A percentile compares a stretch with the other conserved stretches of the same genome.
Evolutionary conservation across 371 early-diverging fungal species (phyloP).

Genomic region (Mucor racemosus): DNA sequence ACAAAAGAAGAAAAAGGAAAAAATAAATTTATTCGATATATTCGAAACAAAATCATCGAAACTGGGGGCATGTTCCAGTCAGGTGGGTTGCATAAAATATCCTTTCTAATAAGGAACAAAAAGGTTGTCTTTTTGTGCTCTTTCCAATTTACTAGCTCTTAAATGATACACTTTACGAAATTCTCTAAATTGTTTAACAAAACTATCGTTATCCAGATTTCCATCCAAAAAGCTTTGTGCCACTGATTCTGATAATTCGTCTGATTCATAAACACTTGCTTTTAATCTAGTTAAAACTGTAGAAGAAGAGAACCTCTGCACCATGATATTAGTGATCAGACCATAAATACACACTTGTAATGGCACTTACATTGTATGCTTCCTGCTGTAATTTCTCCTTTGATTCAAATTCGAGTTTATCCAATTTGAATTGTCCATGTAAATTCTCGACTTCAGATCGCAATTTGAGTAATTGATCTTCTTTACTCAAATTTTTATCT

Average conservation of each 20-base stretch:
- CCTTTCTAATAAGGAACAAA: slow-evolving; percentile 24
- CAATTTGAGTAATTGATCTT: slow-evolving; percentile 49
- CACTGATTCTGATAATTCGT: slow-evolving; percentile 65
- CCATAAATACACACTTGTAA: no score
- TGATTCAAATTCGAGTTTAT: slow-evolving; percentile 48
- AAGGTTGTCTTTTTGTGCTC: slow-evolving; percentile 48
- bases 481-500: slow-evolving; percentile 58
- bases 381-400: slow-evolving; percentile 61
- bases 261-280: slow-evolving; percentile 62
- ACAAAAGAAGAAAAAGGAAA: neutral
- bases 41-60: neutral
- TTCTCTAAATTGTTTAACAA: slow-evolving; percentile 65
- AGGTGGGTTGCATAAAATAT: slow-evolving; percentile 22
- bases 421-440: slow-evolving; percentile 39
- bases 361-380: slow-evolving; percentile 55
- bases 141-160: slow-evolving; percentile 63
- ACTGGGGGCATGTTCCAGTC: slow-evolving; percentile 10
- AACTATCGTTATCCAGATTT: slow-evolving; percentile 59
- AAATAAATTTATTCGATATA: neutral
- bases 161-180: slow-evolving; percentile 67
- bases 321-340: neutral
- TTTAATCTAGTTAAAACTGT: slow-evolving; percentile 60
- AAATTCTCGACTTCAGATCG: slow-evolving; percentile 46
- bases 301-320: slow-evolving; percentile 62
- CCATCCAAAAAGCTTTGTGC: slow-evolving; percentile 67